Evolutionary conservation across 2,329 filamentous ascomycete genomes (phyloP).

Genomic region (Phaeosphaeria sp.): DNA sequence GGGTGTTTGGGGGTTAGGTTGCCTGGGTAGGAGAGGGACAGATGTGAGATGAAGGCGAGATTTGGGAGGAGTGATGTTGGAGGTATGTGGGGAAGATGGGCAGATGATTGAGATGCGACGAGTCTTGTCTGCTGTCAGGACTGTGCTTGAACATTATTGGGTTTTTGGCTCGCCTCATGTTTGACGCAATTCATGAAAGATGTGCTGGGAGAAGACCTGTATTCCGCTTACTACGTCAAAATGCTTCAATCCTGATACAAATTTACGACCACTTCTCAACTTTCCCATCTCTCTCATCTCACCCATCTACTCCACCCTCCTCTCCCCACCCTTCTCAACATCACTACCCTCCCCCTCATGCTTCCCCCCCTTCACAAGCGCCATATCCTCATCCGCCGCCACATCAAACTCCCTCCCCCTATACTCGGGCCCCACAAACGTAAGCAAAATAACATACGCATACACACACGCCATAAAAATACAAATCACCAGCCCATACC

Average conservation of each 20-base stretch:
- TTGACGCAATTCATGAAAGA: no score
- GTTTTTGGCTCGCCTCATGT: no score
- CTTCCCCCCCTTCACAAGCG: slow-evolving; percentile 26
- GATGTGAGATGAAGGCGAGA: background rate
- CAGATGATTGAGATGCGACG: no score
- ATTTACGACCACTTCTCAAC: no score
- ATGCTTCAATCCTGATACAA: no score
- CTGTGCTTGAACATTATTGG: no score
- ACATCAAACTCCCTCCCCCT: slow-evolving; percentile 45
- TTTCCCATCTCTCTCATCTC: background rate
- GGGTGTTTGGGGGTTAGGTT: slow-evolving; percentile 28
- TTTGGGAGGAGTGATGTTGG: no score
- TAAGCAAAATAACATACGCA: slow-evolving; percentile 67
- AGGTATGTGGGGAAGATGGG: no score
- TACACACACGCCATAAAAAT: slow-evolving; percentile 91
- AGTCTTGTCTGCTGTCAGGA: no score
- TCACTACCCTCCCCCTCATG: slow-evolving; percentile 16
- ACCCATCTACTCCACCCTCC: slow-evolving; percentile 2
- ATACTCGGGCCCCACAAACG: slow-evolving; percentile 66
- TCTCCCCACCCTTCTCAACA: slow-evolving; percentile 12
- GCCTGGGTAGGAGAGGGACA: background rate
- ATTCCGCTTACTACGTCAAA: no score
- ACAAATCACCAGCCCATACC: slow-evolving; percentile 83
- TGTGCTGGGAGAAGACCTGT: background rate
- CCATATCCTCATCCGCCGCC: slow-evolving; percentile 44